Evolutionary conservation across 139 green algal genomes (phyloP).

Genomic region (Coccomyxa sp.): DNA sequence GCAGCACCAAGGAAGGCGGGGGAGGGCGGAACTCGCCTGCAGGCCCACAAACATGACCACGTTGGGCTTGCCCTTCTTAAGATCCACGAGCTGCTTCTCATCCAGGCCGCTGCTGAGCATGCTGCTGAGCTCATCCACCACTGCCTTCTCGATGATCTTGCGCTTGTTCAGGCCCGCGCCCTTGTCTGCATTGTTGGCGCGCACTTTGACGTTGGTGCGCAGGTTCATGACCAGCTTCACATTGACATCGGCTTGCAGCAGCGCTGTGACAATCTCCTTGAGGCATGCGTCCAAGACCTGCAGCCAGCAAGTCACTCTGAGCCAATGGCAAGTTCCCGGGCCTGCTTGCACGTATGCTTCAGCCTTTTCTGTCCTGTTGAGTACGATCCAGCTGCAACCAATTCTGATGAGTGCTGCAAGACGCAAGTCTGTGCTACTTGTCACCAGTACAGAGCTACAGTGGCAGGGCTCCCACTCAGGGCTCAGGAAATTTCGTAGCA

Average conservation of each 20-base stretch:
- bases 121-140: slow-evolving; percentile 85
- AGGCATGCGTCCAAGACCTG: slow-evolving; percentile 75
- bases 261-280: slow-evolving; percentile 92
- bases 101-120: slow-evolving; percentile 76
- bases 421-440: no score
- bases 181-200: slow-evolving; percentile 68
- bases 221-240: slow-evolving; percentile 75
- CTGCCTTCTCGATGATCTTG: slow-evolving; percentile 89
- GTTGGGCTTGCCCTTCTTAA: slow-evolving; percentile 85
- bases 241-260: slow-evolving; percentile 89
- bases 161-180: slow-evolving; percentile 92
- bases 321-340: no score
- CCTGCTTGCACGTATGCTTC: no score
- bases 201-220: slow-evolving; percentile 86
- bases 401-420: no score
- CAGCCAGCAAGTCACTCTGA: not conserved
- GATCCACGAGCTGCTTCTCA: slow-evolving; percentile 48
- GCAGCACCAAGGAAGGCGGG: not conserved
- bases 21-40: no score
- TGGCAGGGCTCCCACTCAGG: no score
- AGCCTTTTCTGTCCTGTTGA: no score
- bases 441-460: no score
- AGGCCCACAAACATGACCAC: slow-evolving; percentile 99
- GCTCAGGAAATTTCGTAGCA: no score
- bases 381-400: no score